Evolutionary conservation across 2,329 filamentous ascomycete genomes (phyloP).

Genomic region (Penicillium sp.): DNA sequence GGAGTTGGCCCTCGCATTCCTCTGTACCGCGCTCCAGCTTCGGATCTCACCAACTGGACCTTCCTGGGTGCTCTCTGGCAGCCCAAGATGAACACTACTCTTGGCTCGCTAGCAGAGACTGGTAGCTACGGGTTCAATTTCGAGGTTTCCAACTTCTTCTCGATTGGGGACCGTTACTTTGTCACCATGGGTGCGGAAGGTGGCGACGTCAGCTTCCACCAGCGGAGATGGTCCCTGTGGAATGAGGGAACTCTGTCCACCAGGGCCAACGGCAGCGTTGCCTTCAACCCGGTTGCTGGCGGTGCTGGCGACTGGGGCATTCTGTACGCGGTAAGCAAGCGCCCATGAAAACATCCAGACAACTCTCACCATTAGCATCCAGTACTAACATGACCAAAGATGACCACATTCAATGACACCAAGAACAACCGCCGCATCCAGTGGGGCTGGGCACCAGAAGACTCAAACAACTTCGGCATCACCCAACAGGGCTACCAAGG

Average conservation of each 20-base stretch:
- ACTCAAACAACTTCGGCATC: conserved; percentile 16
- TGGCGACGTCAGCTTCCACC: conserved; percentile 17
- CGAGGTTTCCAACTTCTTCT: conserved; percentile 22
- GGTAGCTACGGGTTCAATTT: conserved; percentile 21
- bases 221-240: conserved; percentile 17
- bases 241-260: conserved; percentile 18
- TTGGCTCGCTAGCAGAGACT: conserved; percentile 14
- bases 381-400: conserved; percentile 3
- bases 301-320: conserved; percentile 18
- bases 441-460: conserved; percentile 20
- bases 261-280: conserved; percentile 17
- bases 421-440: conserved; percentile 22
- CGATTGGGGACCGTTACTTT: conserved; percentile 17
- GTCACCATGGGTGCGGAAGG: conserved; percentile 22
- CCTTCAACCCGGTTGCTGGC: conserved; percentile 16
- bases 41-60: conserved; percentile 18
- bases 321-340: conserved; percentile 16
- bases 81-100: conserved; percentile 15
- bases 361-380: neutral
- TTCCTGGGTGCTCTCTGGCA: conserved; percentile 21
- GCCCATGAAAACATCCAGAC: neutral
- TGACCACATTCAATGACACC: conserved; percentile 17
- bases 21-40: conserved; percentile 15
- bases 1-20: conserved; percentile 18
- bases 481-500: conserved; percentile 20